Conservation (phyloP, 352 stramenopile species). For the Phytophthora meadii region DNA sequence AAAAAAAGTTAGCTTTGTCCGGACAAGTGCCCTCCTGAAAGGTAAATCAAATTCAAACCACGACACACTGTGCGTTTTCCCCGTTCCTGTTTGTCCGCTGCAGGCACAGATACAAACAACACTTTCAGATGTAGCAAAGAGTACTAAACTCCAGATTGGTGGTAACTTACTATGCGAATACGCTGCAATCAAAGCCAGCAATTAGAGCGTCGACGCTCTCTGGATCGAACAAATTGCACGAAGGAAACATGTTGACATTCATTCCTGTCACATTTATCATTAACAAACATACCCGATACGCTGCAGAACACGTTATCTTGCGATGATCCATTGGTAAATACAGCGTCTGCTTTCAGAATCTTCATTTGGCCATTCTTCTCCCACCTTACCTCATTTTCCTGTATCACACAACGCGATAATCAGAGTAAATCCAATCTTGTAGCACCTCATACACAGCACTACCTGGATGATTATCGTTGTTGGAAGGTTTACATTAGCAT, state of each 20-base stretch:
- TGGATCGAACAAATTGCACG: constrained; percentile 16
- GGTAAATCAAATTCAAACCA: neutral
- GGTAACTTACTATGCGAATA: constrained; percentile 71
- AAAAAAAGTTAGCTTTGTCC: too few relatives aligned
- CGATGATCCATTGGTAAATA: constrained; percentile 45
- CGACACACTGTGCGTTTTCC: constrained; percentile 68
- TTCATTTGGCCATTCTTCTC: constrained; percentile 77
- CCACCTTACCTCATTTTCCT: constrained; percentile 61
- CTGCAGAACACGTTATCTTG: constrained; percentile 62
- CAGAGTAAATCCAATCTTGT: neutral
- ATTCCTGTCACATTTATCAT: neutral
- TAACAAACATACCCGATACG: constrained; percentile 48
- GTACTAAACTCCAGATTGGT: neutral
- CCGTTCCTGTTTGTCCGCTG: constrained; percentile 73
- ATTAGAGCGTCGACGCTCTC: constrained; percentile 69
- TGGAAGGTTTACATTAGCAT: constrained; percentile 1
- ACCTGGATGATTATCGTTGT: constrained; percentile 51
- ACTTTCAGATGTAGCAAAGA: constrained; percentile 4
- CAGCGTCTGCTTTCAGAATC: constrained; percentile 57
- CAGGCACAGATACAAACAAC: constrained; percentile 2
- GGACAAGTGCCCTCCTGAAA: too few relatives aligned
- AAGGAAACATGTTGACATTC: neutral
- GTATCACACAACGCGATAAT: neutral
- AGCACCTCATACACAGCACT: neutral
- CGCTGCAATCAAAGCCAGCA: constrained; percentile 72